These are phyloP conservation scores for Crithidia brevicula DNA, from an alignment of 208 protist genomes.

Conservation along the genomic window DNA sequence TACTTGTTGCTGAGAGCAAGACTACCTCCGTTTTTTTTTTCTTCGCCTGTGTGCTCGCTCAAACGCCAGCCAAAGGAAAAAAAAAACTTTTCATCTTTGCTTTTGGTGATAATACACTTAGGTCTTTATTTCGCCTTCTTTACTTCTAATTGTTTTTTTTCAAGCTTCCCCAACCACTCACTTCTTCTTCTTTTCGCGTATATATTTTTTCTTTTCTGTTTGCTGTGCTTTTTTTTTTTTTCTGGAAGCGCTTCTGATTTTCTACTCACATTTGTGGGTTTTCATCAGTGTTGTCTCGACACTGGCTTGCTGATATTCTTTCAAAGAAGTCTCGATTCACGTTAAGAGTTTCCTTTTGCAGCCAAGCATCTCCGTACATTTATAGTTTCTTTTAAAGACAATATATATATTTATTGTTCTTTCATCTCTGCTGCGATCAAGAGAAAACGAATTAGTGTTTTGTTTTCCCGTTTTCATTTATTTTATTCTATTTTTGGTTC, in stretches of 20 bases:
- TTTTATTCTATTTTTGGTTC: not conserved
- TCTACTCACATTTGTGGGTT: too few species aligned
- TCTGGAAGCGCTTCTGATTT: too few species aligned
- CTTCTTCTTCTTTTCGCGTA: not conserved
- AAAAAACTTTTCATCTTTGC: conserved; percentile 5
- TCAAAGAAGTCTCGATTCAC: too few species aligned
- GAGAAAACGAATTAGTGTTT: too few species aligned
- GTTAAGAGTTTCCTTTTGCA: too few species aligned
- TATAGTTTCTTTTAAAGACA: too few species aligned
- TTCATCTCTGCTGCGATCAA: not conserved
- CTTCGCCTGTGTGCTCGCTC: not conserved
- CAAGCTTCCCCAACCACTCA: too few species aligned
- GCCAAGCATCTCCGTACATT: too few species aligned
- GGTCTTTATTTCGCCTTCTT: conserved; percentile 7
- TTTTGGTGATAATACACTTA: not conserved
- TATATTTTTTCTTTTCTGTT: conserved; percentile 2
- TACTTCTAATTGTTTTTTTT: not conserved
- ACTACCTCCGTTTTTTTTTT: not conserved
- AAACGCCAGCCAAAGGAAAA: too few species aligned
- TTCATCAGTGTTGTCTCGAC: too few species aligned
- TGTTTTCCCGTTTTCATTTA: not conserved
- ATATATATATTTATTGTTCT: not conserved
- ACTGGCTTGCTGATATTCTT: too few species aligned
- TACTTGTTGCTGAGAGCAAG: too few species aligned
- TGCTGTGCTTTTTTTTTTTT: not conserved